A percentile compares a stretch with the other conserved stretches of the same genome.
Evolutionary conservation across 2,329 filamentous ascomycete genomes (phyloP).

Genomic region (Beauveria sp.): DNA sequence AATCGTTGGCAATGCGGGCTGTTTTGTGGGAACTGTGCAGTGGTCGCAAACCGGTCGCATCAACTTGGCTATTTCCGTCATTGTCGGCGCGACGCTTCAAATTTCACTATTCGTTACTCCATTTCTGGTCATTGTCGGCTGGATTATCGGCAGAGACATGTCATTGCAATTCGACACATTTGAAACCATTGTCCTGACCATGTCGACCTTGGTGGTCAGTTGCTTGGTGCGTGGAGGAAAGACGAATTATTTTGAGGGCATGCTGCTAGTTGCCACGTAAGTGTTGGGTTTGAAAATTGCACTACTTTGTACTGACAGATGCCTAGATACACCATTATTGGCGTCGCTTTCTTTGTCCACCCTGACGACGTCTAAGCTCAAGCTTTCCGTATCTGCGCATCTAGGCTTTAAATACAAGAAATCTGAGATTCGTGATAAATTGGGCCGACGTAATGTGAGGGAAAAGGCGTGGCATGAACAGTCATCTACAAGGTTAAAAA

Average conservation of each 20-base stretch:
- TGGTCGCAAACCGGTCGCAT: slow-evolving; percentile 14
- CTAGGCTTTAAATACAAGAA: not conserved
- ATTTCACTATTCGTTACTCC: slow-evolving; percentile 16
- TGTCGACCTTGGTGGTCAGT: slow-evolving; percentile 15
- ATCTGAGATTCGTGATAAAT: not conserved
- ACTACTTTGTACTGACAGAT: not conserved
- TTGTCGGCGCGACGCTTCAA: slow-evolving; percentile 16
- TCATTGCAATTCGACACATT: slow-evolving; percentile 16
- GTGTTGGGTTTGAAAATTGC: not conserved
- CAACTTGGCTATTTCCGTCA: slow-evolving; percentile 15
- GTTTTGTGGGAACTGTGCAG: slow-evolving; percentile 14
- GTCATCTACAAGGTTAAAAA: not conserved
- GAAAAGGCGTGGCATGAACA: not conserved
- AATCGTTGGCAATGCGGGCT: slow-evolving; percentile 15
- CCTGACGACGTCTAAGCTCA: slow-evolving; percentile 1
- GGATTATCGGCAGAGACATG: slow-evolving; percentile 12
- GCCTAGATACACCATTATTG: slow-evolving; percentile 8
- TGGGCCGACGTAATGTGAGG: not conserved
- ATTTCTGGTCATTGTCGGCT: slow-evolving; percentile 14
- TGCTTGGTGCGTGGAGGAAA: slow-evolving; percentile 14
- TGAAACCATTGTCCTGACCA: slow-evolving; percentile 14
- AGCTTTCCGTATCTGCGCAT: too few relatives aligned
- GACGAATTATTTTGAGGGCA: slow-evolving; percentile 15
- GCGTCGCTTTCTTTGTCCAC: slow-evolving; percentile 7
- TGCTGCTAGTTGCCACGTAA: slow-evolving; percentile 14